Percentiles rank a stretch among this genome's conserved stretches.
phyloP scores from a whole-genome alignment of 2,329 filamentous ascomycete species.

The Aspergillus melleus region DNA sequence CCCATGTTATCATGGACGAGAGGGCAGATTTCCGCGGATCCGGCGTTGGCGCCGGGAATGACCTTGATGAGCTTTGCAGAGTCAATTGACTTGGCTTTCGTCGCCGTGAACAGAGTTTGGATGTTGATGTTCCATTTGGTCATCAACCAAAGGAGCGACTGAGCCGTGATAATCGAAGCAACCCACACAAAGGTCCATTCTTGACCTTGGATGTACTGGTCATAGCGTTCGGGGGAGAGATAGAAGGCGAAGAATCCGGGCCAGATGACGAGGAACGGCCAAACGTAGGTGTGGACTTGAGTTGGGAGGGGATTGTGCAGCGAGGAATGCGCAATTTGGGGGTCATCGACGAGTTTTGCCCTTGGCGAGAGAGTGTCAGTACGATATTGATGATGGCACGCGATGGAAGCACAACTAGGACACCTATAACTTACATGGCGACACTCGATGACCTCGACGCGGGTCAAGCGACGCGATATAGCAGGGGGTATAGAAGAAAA shows the following conservation, averaged over 20 bases:
- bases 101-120: slow-evolving; percentile 77
- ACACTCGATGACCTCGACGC: slow-evolving; percentile 33
- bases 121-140: slow-evolving; percentile 97
- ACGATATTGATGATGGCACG: slow-evolving; percentile 12
- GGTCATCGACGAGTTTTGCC: slow-evolving; percentile 84
- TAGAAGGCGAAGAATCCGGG: slow-evolving; percentile 88
- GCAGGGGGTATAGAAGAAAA: slow-evolving; percentile 4
- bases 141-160: slow-evolving; percentile 88
- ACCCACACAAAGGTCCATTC: slow-evolving; percentile 99
- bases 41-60: slow-evolving; percentile 84
- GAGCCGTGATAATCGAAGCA: slow-evolving; percentile 80
- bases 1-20: slow-evolving; percentile 73
- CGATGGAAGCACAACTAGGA: slow-evolving; percentile 3
- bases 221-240: slow-evolving; percentile 78
- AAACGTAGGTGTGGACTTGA: slow-evolving; percentile 82
- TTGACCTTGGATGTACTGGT: slow-evolving; percentile 84
- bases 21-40: slow-evolving; percentile 81
- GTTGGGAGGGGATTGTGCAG: slow-evolving; percentile 83
- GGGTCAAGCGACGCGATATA: slow-evolving; percentile 24
- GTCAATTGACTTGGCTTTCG: slow-evolving; percentile 66
- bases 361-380: slow-evolving; percentile 42
- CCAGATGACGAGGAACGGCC: slow-evolving; percentile 91
- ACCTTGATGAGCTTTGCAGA: slow-evolving; percentile 89
- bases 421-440: slow-evolving; percentile 31
- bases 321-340: slow-evolving; percentile 83